Base-by-base conservation (phyloP, 495 filamentous ascomycete genomes). In the Gamarada debralockiae region DNA sequence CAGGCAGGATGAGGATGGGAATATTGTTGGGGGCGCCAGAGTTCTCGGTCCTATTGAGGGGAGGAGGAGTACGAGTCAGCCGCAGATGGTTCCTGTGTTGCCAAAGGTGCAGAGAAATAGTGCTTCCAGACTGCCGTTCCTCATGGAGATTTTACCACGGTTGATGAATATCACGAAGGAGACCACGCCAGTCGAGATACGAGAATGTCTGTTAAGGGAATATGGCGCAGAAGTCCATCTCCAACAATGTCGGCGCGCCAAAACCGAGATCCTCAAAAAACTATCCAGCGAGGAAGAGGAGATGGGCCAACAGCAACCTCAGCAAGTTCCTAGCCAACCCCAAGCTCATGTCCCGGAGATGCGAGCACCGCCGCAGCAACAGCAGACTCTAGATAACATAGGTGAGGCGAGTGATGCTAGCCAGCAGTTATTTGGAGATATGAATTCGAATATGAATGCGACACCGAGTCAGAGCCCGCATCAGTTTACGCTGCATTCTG, bases 91-190 rank as follows among this genome's bases (percentile, higher is more conserved):
- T 4, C 52, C 53, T 27, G 60, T 57, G 10, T 25, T 63, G 31
- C 60, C 60, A 9, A 63, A 63, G 36, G 60, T 63, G 3, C 60
- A 63, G 42, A 59, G 60, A 45, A 63, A 63, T 51, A 56, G 52
- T 25, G 60, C 60, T 27, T 47, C 36, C 14, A 43, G 61, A 41
- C 45, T 64, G 39, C 61, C 57, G 20, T 64, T 64, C 39, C 18
- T 64, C 17, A 56, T 64, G 55, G 61, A 64, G 43, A 59, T 56
- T 37, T 37, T 64, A 12, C 61, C 61, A 12, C 15, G 58, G 20
- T 39, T 64, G 38, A 60, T 64, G 55, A 56, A 56, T 34, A 53
- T 64, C 14, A 54, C 52, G 22, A 59, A 61, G 33, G 52, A 56
- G 25, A 64, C 61, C 14, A 64, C 56, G 18, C 57, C 58, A 27